Conservation (phyloP, 148 eudicot species). For the Cornus florida region DNA sequence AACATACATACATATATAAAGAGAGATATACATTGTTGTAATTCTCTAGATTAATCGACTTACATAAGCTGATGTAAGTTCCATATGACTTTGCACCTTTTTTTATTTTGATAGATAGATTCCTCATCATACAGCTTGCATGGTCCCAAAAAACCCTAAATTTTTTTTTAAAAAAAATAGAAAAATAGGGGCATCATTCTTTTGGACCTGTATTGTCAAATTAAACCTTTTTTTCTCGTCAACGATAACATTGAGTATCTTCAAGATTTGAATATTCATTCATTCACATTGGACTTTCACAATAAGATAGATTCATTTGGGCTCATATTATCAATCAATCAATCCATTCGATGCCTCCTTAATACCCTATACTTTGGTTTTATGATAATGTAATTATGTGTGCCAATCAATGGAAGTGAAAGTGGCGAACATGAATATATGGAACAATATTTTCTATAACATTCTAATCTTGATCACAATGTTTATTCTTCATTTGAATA, state of each 20-base stretch:
- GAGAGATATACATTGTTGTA: too few species aligned
- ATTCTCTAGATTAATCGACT: not conserved
- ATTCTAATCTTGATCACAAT: not conserved
- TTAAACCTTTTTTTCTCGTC: not conserved
- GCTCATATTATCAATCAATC: conserved; percentile 7
- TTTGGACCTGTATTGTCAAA: not conserved
- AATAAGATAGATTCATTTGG: not conserved
- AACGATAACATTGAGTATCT: conserved; percentile 1
- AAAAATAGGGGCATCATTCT: not conserved
- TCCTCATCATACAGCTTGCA: not conserved
- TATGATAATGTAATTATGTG: not conserved
- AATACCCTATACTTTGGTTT: not conserved
- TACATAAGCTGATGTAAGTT: not conserved
- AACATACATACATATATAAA: too few species aligned
- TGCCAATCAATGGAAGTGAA: not conserved
- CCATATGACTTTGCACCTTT: not conserved
- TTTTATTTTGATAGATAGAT: not conserved
- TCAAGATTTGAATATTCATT: not conserved
- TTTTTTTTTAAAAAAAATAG: not conserved
- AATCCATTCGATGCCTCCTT: not conserved
- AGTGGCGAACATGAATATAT: conserved; percentile 2
- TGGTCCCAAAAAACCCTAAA: not conserved
- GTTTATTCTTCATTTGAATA: too few species aligned
- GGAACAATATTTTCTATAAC: not conserved
- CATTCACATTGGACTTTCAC: not conserved